These are phyloP conservation scores for Penicillium sp. DNA, from an alignment of 2,329 filamentous ascomycete species.

Conservation along the genomic window DNA sequence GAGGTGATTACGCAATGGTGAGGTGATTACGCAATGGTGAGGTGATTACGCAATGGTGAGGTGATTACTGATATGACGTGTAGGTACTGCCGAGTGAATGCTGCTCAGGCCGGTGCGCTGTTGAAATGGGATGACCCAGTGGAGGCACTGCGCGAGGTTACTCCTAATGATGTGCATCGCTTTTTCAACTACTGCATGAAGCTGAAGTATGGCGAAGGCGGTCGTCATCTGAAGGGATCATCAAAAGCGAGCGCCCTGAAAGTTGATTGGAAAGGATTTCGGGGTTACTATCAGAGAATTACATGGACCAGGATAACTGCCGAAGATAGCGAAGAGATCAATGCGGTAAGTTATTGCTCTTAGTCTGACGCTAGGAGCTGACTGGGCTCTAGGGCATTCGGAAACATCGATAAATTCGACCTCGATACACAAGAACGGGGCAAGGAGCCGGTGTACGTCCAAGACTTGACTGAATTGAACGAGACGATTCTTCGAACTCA, in stretches of 20 bases:
- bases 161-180: conserved; percentile 6
- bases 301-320: conserved; percentile 11
- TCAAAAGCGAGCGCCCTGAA: conserved; percentile 18
- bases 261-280: conserved; percentile 17
- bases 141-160: conserved; percentile 7
- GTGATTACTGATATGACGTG: background rate
- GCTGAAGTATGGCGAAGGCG: conserved; percentile 6
- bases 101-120: background rate
- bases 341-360: conserved; percentile 9
- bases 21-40: too few relatives aligned
- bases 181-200: conserved; percentile 17
- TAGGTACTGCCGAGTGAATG: conserved; percentile 9
- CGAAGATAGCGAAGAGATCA: conserved; percentile 16
- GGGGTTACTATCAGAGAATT: conserved; percentile 14
- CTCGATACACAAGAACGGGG: conserved; percentile 4
- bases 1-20: too few relatives aligned
- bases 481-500: conserved; percentile 19
- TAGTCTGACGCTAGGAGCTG: background rate
- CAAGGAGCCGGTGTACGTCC: conserved; percentile 8
- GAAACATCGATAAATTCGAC: conserved; percentile 15
- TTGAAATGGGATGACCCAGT: conserved; percentile 11
- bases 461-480: conserved; percentile 16
- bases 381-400: conserved; percentile 7
- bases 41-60: too few relatives aligned
- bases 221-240: conserved; percentile 12